phyloP scores from a whole-genome alignment of 352 stramenopile genomes.

The Phytophthora agathidicida region DNA sequence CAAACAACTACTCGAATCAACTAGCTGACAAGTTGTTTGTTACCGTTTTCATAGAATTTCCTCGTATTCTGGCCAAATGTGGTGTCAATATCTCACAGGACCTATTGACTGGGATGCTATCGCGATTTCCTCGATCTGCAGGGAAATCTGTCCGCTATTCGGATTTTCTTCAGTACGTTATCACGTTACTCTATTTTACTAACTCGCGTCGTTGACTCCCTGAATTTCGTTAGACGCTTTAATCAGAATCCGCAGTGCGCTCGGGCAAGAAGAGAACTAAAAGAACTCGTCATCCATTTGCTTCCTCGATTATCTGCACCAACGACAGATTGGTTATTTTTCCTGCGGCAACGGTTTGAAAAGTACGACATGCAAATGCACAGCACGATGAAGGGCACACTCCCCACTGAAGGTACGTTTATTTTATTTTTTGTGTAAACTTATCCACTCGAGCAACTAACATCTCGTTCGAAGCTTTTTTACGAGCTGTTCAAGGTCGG shows the following conservation, averaged over 20 bases:
- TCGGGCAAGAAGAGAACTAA: slow-evolving; percentile 47
- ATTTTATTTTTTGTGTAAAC: background rate
- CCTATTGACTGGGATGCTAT: slow-evolving; percentile 50
- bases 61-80: slow-evolving; percentile 38
- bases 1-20: background rate
- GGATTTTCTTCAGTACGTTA: slow-evolving; percentile 55
- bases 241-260: slow-evolving; percentile 49
- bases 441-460: background rate
- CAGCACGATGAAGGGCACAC: slow-evolving; percentile 20
- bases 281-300: slow-evolving; percentile 31
- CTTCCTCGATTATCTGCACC: slow-evolving; percentile 18
- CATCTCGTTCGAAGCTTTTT: slow-evolving; percentile 32
- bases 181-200: background rate
- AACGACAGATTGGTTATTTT: slow-evolving; percentile 30
- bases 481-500: slow-evolving; percentile 37
- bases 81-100: slow-evolving; percentile 29
- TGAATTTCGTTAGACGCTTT: slow-evolving; percentile 42
- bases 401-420: slow-evolving; percentile 39
- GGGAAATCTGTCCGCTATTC: slow-evolving; percentile 46
- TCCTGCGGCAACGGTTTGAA: slow-evolving; percentile 41
- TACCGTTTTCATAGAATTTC: slow-evolving; percentile 38
- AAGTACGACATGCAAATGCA: slow-evolving; percentile 50
- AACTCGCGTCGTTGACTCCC: background rate
- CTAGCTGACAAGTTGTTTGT: background rate
- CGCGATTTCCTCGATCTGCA: slow-evolving; percentile 46